Evolutionary conservation across 176 grass and related monocot species (phyloP), one percentile per base, ranked within the genome.

Genomic region (Paspalum notatum): DNA sequence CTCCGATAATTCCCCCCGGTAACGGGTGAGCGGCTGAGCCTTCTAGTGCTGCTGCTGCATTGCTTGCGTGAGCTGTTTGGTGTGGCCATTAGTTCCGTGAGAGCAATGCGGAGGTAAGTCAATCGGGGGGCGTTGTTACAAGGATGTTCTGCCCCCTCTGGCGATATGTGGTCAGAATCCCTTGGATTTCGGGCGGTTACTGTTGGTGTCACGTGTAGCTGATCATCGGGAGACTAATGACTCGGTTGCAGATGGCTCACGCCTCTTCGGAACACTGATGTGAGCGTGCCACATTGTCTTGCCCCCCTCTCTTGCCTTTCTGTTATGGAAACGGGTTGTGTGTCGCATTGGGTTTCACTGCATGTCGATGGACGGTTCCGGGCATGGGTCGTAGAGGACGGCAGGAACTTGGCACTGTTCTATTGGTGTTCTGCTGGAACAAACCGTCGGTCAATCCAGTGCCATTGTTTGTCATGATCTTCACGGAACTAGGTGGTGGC

Each of bases 121-220:
- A 43, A 68, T 20, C 49, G 0, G 26, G 12, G 24, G 17, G 15
- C 6, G 7, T 20, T 40, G 66, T 32, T 59, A 21, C 32, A 67
- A 6, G 25, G 50, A 82, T 72, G 66, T 49, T n/a, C n/a, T n/a
- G 42, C 10, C 66, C 10, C 66, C 32, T 60, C 50, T 17, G 65
- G 24, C 7, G 44, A 24, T 37, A 9, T 55, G 68, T 61, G 79
- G 72, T 62, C 68, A 24, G 72, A 77, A 72, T 82, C 42, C 62
- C 44, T 40, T 48, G 76, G 60, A 7, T 69, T 49, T 14, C 17
- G 27, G 16, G 43, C 13, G n/a, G 22, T 61, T 40, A 71, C 67
- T 82, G 66, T 72, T 71, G 24, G 16, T 40, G 44, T 38, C 56
- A 38, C 21, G 66, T 57, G 54, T 79, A 14, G 44, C 52, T 80